Base-by-base conservation (phyloP, 768 basidiomycete species). In the Tricholoma sp. region DNA sequence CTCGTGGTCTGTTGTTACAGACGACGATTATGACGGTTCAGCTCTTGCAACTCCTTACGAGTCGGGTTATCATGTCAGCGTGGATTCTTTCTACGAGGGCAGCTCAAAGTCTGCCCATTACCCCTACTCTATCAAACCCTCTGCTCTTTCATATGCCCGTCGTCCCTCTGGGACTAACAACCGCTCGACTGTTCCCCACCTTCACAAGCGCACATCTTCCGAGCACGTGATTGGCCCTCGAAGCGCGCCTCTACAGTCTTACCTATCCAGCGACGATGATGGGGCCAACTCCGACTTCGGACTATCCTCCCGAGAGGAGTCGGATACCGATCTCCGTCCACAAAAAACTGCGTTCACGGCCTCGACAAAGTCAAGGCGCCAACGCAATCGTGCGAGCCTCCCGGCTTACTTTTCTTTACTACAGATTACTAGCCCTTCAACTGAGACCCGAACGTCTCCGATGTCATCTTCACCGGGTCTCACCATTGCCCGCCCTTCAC, bases 371-470 rank as follows among this genome's bases (percentile, higher is more conserved):
- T 77, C 75, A 57, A 75, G 70, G 62, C 84, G 82, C 63, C 86
- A 83, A 66, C 86, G 88, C 66, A 87, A 84, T 68, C 86, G 88
- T 67, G 83, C 84, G 45, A 86, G 84, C 66, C 79, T 91, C 29
- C 88, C 88, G 18, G 81, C 86, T 17, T 88, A 83, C 70, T 91
- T 91, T 68, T 88, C 86, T 48, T 76, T 89, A 56, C 77, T 91
- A 37, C 81, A 84, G 66, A 73, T 83, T 61, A 72, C 70, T 60
- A 76, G 76, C 50, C 63, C 75, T 15, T 58, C 65, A 33, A 57
- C 65, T 24, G 64, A 70, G 50, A 60, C 68, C 50, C 68, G 69
- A 63, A 56, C 73, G 45, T 75, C 81, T 52, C 72, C 78, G 61
- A 54, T 78, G 54, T 75, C 80, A 9, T 74, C 76, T 50, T 78